Evolutionary conservation across 345 rosid genomes (phyloP).

Genomic region (Turnera subulata): DNA sequence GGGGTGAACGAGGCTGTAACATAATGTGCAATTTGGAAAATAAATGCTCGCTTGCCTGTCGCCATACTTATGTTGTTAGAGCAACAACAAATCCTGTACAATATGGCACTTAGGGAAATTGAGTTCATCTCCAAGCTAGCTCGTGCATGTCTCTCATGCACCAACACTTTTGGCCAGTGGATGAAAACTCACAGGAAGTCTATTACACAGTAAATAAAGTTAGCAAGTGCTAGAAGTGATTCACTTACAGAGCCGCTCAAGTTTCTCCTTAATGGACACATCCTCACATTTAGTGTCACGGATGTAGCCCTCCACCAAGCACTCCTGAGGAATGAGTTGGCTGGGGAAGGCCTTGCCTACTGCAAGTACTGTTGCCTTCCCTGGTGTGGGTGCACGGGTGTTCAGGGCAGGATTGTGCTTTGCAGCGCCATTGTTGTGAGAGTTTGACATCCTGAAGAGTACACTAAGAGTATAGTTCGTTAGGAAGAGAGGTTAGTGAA

Average conservation of each 20-base stretch:
- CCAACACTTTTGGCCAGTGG: too few species aligned
- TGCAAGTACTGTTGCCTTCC: slow-evolving; percentile 89
- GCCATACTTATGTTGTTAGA: too few species aligned
- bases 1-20: background rate
- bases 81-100: too few species aligned
- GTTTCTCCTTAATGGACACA: slow-evolving; percentile 63
- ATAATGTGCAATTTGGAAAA: background rate
- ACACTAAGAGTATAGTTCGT: slow-evolving; percentile 14
- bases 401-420: slow-evolving; percentile 16
- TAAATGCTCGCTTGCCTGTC: background rate
- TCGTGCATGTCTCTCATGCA: background rate
- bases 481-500: slow-evolving; percentile 4
- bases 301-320: slow-evolving; percentile 79
- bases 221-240: background rate
- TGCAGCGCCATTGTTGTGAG: slow-evolving; percentile 23
- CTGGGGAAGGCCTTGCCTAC: slow-evolving; percentile 87
- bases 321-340: slow-evolving; percentile 76
- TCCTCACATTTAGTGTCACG: slow-evolving; percentile 86
- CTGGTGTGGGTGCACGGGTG: slow-evolving; percentile 52
- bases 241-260: slow-evolving; percentile 76
- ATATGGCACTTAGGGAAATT: background rate
- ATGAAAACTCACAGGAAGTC: too few species aligned
- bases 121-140: background rate
- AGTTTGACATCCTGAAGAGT: slow-evolving; percentile 38
- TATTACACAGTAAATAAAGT: too few species aligned